Evolutionary conservation across 2,329 filamentous ascomycete genomes (phyloP), one percentile per base, ranked within the genome.

Genomic region (Corynespora cassiicola): DNA sequence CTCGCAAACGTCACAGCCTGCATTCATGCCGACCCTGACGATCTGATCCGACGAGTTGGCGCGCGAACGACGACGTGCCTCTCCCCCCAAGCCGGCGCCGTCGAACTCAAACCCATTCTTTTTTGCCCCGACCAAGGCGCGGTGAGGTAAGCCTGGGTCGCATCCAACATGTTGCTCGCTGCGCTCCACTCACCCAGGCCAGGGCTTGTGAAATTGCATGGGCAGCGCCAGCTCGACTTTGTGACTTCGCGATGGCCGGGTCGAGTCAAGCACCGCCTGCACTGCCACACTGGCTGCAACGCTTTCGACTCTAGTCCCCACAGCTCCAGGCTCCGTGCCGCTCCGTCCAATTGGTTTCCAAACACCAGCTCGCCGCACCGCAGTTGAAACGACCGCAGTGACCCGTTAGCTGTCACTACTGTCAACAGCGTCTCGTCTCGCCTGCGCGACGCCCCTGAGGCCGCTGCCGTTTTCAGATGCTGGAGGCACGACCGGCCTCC

Each of bases 21-120:
- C 18, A 22, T 40, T 42, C 32, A 35, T 27, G 41, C 45, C 33
- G 40, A 42, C 26, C 22, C 33, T 33, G 33, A 21, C 28, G 19
- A 50, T 43, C 43, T 36, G 42, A 51, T 47, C 43, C 47, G 43
- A 50, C 40, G 47, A 50, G 32, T 45, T 31, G 35, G 37, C 35
- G 45, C 47, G 36, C 37, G 34, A 50, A 49, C 47, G 42, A 48
- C 50, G 40, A 28, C 39, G 17, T 20, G 16, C 17, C 28, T 12
- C 17, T 18, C 17, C 22, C 28, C 15, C 31, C 21, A 17, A 6
- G 22, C 19, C 36, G 5, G 20, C 27, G 33, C 39, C 39, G 27
- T 32, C 32, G 29, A 37, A 25, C 25, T 28, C 26, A 31, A 30
- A 34, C 7, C 6, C 17, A 14, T 9, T 21, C 21, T 33, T 10